Conservation (phyloP, 352 stramenopile genomes). For the Elongisporangium anandrum region DNA sequence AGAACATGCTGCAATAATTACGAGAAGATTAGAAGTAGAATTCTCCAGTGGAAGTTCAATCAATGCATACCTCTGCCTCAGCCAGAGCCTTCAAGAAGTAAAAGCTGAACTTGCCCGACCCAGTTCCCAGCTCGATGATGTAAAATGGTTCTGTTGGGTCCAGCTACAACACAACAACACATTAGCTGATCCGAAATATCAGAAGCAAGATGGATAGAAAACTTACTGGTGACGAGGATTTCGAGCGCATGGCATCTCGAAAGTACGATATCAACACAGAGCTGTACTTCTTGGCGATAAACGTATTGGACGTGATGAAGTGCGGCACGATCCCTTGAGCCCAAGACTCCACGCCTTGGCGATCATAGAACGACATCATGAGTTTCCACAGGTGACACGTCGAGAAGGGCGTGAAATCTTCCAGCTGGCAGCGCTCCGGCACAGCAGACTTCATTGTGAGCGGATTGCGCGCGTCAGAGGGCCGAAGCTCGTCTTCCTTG, state of each 20-base stretch:
- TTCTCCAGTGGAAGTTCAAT: neutral
- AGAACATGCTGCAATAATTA: constrained; percentile 38
- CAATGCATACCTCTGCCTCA: constrained; percentile 35
- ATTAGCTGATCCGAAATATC: neutral
- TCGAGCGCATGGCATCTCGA: constrained; percentile 38
- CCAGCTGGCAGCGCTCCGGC: constrained; percentile 67
- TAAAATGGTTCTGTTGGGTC: constrained; percentile 87
- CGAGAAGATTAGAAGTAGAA: neutral
- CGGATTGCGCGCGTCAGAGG: constrained; percentile 1
- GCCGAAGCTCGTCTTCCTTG: constrained; percentile 56
- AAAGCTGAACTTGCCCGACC: constrained; percentile 94
- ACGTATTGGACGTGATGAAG: constrained; percentile 96
- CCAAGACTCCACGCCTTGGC: constrained; percentile 85
- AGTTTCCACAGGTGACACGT: constrained; percentile 91
- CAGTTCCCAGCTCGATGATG: constrained; percentile 92
- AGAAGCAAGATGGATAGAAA: neutral
- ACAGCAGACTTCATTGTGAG: constrained; percentile 11
- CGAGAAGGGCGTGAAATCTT: constrained; percentile 88
- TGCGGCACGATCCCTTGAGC: constrained; percentile 92
- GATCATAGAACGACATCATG: constrained; percentile 94
- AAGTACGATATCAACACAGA: constrained; percentile 66
- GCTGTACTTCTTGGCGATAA: constrained; percentile 91
- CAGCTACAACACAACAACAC: constrained; percentile 20
- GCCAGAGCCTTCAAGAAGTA: constrained; percentile 91
- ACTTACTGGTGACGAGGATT: constrained; percentile 24